phyloP scores from a whole-genome alignment of 1,284 basidiomycete genomes.

The Marasmius fiardii region DNA sequence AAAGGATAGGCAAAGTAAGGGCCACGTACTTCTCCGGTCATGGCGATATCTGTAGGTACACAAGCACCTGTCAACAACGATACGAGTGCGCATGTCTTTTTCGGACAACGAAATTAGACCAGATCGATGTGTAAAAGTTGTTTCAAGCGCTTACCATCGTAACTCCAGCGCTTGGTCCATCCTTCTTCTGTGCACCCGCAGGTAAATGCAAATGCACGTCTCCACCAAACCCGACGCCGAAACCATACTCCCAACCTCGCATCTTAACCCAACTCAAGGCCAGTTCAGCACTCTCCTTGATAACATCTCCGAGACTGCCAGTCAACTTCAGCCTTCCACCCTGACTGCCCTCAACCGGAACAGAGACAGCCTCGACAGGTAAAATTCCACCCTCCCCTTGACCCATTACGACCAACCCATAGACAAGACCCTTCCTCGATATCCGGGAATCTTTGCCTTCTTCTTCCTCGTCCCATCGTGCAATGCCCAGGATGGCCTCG shows the following conservation, averaged over 20 bases:
- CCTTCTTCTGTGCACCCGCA: constrained; percentile 85
- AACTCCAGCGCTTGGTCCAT: constrained; percentile 86
- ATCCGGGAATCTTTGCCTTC: constrained; percentile 21
- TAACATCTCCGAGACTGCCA: constrained; percentile 81
- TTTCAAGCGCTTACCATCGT: constrained; percentile 60
- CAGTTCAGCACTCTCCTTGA: constrained; percentile 87
- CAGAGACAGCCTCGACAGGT: constrained; percentile 75
- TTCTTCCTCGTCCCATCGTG: constrained; percentile 81
- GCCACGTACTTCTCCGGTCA: constrained; percentile 74
- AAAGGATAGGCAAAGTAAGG: neutral
- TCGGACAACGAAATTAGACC: neutral
- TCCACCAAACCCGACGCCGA: constrained; percentile 72
- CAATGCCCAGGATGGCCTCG: constrained; percentile 82
- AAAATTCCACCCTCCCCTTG: constrained; percentile 86
- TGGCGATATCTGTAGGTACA: constrained; percentile 67
- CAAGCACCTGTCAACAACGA: constrained; percentile 76
- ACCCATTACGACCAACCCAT: constrained; percentile 86
- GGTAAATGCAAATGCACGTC: constrained; percentile 91
- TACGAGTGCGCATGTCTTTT: constrained; percentile 81
- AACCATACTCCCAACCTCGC: constrained; percentile 62
- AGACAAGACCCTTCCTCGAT: constrained; percentile 68
- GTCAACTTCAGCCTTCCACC: constrained; percentile 72
- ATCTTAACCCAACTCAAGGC: constrained; percentile 87
- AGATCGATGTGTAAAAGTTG: neutral
- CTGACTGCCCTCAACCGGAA: constrained; percentile 49